Evolutionary conservation across 2,329 filamentous ascomycete species (phyloP).

Genomic region (Fusarium proliferatum): DNA sequence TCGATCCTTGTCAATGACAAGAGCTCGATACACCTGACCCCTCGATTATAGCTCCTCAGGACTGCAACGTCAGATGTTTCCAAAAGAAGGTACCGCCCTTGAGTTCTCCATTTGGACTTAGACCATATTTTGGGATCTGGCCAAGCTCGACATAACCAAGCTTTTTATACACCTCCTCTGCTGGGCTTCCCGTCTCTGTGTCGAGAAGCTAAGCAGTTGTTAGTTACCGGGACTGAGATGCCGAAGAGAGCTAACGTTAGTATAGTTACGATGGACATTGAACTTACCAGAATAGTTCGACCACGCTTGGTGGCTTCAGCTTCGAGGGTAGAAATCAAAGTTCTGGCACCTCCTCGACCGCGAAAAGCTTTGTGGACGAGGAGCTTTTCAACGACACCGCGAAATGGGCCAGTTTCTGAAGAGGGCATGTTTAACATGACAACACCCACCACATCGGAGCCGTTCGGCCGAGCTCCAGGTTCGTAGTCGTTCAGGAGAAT

Average conservation of each 20-base stretch:
- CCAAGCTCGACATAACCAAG: slow-evolving; percentile 69
- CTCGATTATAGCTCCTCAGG: neutral
- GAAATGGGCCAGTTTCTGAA: slow-evolving; percentile 66
- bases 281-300: slow-evolving; percentile 64
- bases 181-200: slow-evolving; percentile 62
- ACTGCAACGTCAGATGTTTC: slow-evolving; percentile 59
- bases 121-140: slow-evolving; percentile 64
- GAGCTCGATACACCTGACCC: neutral
- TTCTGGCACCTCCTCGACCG: slow-evolving; percentile 61
- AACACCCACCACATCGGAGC: slow-evolving; percentile 63
- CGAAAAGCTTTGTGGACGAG: slow-evolving; percentile 65
- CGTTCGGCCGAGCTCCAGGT: slow-evolving; percentile 50
- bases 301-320: slow-evolving; percentile 61
- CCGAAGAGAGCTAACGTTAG: neutral
- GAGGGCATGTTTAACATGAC: slow-evolving; percentile 65
- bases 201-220: slow-evolving; percentile 58
- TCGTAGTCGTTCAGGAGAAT: slow-evolving; percentile 58
- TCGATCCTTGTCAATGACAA: neutral
- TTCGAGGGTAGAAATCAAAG: slow-evolving; percentile 66
- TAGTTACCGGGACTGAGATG: neutral
- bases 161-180: slow-evolving; percentile 64
- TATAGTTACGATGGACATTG: neutral
- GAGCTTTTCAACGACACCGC: slow-evolving; percentile 67
- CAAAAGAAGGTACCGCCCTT: slow-evolving; percentile 68
- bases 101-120: slow-evolving; percentile 60